phyloP scores from a whole-genome alignment of 106 monocot species.

The Dactylorhiza incarnata region DNA sequence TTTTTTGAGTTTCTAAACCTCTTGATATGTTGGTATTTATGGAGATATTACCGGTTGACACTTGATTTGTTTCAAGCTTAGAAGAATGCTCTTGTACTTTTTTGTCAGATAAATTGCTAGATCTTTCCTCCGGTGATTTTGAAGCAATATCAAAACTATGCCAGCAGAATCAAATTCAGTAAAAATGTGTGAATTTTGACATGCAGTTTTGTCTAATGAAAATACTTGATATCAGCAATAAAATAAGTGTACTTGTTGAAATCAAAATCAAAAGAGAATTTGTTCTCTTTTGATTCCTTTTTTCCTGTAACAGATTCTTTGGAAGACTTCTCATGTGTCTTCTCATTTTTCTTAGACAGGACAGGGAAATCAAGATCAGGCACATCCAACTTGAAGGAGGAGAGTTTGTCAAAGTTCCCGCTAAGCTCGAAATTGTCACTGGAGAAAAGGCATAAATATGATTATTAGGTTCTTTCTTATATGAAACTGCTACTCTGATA shows the following conservation, averaged over 20 bases:
- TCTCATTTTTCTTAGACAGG: constrained; percentile 42
- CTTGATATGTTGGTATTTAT: constrained; percentile 16
- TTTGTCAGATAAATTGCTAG: constrained; percentile 17
- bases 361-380: constrained; percentile 76
- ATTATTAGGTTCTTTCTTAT: constrained; percentile 2
- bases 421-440: constrained; percentile 85
- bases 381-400: constrained; percentile 88
- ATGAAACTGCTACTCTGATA: not conserved
- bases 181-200: not conserved
- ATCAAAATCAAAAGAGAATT: constrained; percentile 85
- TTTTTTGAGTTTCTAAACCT: not conserved
- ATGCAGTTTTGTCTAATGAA: not conserved
- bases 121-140: constrained; percentile 31
- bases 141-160: constrained; percentile 65
- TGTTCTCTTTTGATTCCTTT: constrained; percentile 34
- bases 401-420: constrained; percentile 69
- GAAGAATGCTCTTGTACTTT: constrained; percentile 14
- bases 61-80: constrained; percentile 11
- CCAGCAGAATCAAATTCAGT: constrained; percentile 33
- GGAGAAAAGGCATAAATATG: constrained; percentile 4
- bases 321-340: constrained; percentile 28
- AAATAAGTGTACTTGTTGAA: constrained; percentile 63
- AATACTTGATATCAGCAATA: not conserved
- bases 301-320: constrained; percentile 30
- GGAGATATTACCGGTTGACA: constrained; percentile 16